A percentile compares a stretch with the other conserved stretches of the same genome.
phyloP scores from a whole-genome alignment of 2,329 filamentous ascomycete genomes.

The Monascus ruber region DNA sequence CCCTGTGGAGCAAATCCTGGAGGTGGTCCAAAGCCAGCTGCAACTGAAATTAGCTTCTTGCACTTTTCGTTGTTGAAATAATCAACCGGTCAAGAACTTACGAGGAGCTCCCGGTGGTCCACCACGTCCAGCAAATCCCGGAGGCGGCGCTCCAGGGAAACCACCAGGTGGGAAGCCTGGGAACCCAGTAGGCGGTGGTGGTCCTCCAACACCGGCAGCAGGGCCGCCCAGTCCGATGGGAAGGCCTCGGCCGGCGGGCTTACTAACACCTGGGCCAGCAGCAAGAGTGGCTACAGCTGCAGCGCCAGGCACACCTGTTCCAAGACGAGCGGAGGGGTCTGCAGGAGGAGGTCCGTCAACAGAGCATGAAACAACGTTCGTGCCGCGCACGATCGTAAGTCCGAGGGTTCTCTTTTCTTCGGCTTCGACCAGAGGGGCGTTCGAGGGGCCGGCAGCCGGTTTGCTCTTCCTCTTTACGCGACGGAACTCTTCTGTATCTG shows the following conservation, averaged over 20 bases:
- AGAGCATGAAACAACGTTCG: constrained; percentile 86
- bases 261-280: constrained; percentile 78
- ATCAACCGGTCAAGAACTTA: constrained; percentile 30
- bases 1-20: constrained; percentile 37
- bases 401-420: constrained; percentile 98
- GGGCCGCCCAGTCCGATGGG: constrained; percentile 79
- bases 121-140: constrained; percentile 41
- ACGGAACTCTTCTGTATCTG: constrained; percentile 96
- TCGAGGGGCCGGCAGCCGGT: constrained; percentile 44
- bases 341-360: constrained; percentile 93
- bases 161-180: constrained; percentile 41
- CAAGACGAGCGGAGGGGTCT: constrained; percentile 81
- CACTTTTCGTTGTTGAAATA: not conserved
- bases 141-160: constrained; percentile 41
- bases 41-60: constrained; percentile 8
- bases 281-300: constrained; percentile 51
- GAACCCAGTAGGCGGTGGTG: constrained; percentile 50
- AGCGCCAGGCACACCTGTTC: constrained; percentile 57
- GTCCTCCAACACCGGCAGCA: constrained; percentile 74
- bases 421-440: constrained; percentile 61
- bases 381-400: constrained; percentile 85
- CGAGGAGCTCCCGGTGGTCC: constrained; percentile 40
- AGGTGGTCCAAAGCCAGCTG: constrained; percentile 38
- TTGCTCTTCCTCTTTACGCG: constrained; percentile 80
- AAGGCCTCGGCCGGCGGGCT: constrained; percentile 76